Evolutionary conservation across 768 basidiomycete genomes (phyloP).

Genomic region (Lepiota venenata): DNA sequence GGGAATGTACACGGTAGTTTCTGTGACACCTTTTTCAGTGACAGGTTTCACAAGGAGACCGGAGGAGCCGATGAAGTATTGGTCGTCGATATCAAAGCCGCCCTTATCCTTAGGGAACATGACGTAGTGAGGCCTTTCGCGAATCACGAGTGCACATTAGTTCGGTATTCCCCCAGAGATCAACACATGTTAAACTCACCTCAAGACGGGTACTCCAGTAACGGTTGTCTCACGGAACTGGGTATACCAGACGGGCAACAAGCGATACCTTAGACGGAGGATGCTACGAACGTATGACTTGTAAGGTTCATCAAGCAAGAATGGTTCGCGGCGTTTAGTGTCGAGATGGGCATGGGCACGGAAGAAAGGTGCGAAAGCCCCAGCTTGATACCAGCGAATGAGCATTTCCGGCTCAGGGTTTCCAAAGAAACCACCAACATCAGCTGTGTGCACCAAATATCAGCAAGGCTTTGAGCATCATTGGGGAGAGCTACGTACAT

Average conservation of each 20-base stretch:
- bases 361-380: constrained; percentile 96
- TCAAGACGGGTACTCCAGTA: constrained; percentile 77
- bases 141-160: not conserved
- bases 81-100: constrained; percentile 91
- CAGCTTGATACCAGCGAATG: constrained; percentile 96
- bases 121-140: constrained; percentile 86
- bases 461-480: not conserved
- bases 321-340: constrained; percentile 96
- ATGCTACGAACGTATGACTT: constrained; percentile 78
- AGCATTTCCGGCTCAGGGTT: constrained; percentile 95
- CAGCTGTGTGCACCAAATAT: constrained; percentile 52
- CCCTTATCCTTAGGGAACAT: constrained; percentile 85
- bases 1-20: constrained; percentile 70
- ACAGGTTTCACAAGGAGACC: constrained; percentile 93
- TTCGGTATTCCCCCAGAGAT: not conserved
- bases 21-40: constrained; percentile 64
- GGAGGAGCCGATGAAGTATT: constrained; percentile 87
- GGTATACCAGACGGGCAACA: constrained; percentile 97
- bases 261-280: constrained; percentile 76
- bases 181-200: constrained; percentile 43
- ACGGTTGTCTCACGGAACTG: constrained; percentile 87
- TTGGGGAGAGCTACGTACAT: constrained; percentile 49
- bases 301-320: constrained; percentile 86
- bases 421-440: constrained; percentile 98
- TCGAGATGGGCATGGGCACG: constrained; percentile 98